Conservation (phyloP, 768 basidiomycete genomes). For the Boletus barrowsii region DNA sequence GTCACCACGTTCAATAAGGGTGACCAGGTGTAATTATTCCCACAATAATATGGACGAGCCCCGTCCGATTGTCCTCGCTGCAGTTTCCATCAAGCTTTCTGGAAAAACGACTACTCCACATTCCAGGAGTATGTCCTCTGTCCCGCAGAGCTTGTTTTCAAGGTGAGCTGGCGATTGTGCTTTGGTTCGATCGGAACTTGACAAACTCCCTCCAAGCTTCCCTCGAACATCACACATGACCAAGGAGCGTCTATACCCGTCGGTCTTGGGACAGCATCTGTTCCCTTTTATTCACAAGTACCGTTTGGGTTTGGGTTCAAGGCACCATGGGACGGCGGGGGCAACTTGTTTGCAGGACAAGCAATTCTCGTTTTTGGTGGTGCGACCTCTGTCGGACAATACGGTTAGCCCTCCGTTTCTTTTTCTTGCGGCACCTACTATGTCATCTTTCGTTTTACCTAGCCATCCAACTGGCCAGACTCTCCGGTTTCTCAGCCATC, state of each 20-base stretch:
- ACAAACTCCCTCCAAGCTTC: conserved; percentile 20
- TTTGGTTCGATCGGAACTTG: not conserved
- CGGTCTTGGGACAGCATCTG: conserved; percentile 29
- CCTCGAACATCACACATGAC: conserved; percentile 31
- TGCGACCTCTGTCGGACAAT: conserved; percentile 34
- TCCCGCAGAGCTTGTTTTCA: conserved; percentile 14
- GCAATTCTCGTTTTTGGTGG: conserved; percentile 34
- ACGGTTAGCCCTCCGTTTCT: conserved; percentile 15
- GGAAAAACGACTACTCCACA: not conserved
- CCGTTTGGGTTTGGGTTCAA: conserved; percentile 21
- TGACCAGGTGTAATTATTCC: too few species aligned
- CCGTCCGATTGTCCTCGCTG: too few species aligned
- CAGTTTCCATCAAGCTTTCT: not conserved
- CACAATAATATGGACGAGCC: too few species aligned
- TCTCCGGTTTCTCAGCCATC: conserved; percentile 31
- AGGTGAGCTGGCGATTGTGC: conserved; percentile 1
- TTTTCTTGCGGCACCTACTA: not conserved
- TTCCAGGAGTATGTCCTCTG: conserved; percentile 24
- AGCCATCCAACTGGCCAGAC: conserved; percentile 29
- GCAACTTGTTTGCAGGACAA: conserved; percentile 27
- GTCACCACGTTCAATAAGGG: too few species aligned
- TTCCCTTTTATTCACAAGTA: conserved; percentile 26
- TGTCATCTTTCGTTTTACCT: not conserved
- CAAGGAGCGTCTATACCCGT: conserved; percentile 35
- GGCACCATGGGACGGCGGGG: conserved; percentile 28